Conservation (phyloP, 83 land plant species). For the Isoetes engelmannii region DNA sequence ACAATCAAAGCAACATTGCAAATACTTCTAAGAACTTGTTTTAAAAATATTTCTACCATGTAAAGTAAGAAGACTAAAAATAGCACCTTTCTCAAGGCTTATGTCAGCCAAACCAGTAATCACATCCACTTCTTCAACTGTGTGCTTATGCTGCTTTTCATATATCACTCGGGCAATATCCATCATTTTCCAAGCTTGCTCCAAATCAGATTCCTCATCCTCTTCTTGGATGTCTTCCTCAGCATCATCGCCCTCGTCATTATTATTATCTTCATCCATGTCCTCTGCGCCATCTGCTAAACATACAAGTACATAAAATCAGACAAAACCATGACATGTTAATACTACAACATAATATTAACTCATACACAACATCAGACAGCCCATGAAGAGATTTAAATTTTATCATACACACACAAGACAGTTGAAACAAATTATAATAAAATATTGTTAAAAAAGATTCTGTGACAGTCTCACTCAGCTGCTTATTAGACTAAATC, state of each 20-base stretch:
- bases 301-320: background rate
- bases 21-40: background rate
- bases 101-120: constrained; percentile 81
- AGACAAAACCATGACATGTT: too few species aligned
- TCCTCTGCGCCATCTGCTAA: background rate
- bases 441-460: too few species aligned
- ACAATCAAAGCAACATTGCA: background rate
- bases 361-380: too few species aligned
- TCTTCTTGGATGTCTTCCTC: constrained; percentile 57
- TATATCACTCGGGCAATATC: constrained; percentile 89
- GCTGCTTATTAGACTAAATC: too few species aligned
- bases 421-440: too few species aligned
- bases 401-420: too few species aligned
- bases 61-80: background rate
- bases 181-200: constrained; percentile 92
- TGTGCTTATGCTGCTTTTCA: constrained; percentile 56
- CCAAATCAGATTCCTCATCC: constrained; percentile 83
- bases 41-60: background rate
- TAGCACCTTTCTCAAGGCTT: constrained; percentile 86
- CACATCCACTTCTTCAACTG: constrained; percentile 84
- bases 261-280: constrained; percentile 21
- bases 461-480: too few species aligned
- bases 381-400: too few species aligned
- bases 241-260: constrained; percentile 33
- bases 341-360: background rate